These are phyloP conservation scores for Solanum peruvianum DNA, from an alignment of 257 asterid species.

Conservation along the genomic window DNA sequence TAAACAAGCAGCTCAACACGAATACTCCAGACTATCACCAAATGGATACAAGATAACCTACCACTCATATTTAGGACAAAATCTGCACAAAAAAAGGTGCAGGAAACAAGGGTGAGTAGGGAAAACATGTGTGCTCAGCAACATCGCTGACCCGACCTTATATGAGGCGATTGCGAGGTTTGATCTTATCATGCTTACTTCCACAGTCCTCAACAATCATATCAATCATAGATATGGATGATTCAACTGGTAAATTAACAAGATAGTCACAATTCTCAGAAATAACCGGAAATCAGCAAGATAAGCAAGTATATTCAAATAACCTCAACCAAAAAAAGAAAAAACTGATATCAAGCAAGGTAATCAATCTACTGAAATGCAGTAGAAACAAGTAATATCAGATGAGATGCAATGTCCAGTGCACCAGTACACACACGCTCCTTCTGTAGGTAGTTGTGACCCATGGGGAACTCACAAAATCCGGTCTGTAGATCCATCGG, in stretches of 20 bases:
- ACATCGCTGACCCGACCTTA: background rate
- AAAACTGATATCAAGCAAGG: background rate
- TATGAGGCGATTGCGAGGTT: background rate
- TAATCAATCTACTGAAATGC: background rate
- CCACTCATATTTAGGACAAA: background rate
- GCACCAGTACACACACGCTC: background rate
- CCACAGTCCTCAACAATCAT: background rate
- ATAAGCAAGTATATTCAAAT: background rate
- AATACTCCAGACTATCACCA: background rate
- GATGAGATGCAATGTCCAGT: background rate
- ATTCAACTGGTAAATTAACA: background rate
- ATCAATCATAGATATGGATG: background rate
- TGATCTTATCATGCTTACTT: background rate
- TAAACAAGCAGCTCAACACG: background rate
- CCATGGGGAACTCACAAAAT: background rate
- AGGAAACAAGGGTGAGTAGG: background rate
- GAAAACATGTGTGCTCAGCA: background rate
- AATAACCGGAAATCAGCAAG: background rate
- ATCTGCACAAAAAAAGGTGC: background rate
- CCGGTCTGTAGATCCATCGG: background rate
- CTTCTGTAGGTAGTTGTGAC: background rate
- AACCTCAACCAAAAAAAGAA: background rate
- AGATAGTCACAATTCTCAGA: background rate
- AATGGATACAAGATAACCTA: background rate
- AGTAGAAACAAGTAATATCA: background rate